Conservation (phyloP, 1,139 yeast genomes). For the Kodamaea arcana region DNA sequence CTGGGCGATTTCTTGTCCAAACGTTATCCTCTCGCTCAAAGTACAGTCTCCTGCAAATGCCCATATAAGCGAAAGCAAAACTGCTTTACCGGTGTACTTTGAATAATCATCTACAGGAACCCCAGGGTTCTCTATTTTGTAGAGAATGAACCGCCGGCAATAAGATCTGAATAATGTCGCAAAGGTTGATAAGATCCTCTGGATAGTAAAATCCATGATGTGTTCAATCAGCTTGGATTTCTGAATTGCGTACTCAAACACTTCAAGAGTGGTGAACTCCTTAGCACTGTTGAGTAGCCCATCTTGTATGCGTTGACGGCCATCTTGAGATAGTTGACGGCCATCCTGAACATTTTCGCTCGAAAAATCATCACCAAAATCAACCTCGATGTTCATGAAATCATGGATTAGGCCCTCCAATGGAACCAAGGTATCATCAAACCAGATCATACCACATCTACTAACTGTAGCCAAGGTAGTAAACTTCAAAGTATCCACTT, state of each 20-base stretch:
- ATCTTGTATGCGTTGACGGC: constrained; percentile 8
- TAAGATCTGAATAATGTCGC: constrained; percentile 25
- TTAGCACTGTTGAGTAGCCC: constrained; percentile 9
- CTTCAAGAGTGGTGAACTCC: constrained; percentile 6
- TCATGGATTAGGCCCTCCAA: constrained; percentile 18
- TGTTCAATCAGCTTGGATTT: constrained; percentile 33
- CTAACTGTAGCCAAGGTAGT: constrained; percentile 92
- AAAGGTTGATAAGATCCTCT: constrained; percentile 39
- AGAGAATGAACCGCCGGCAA: constrained; percentile 16
- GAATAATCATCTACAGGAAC: constrained; percentile 18
- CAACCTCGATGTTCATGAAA: constrained; percentile 23
- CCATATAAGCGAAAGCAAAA: constrained; percentile 56
- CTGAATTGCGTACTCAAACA: constrained; percentile 7
- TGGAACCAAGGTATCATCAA: constrained; percentile 35
- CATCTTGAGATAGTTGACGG: constrained; percentile 5
- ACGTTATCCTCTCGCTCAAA: constrained; percentile 33
- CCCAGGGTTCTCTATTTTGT: constrained; percentile 9
- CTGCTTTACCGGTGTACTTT: constrained; percentile 33
- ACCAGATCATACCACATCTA: constrained; percentile 88
- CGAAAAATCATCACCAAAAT: constrained; percentile 9
- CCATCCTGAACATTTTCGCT: constrained; percentile 8
- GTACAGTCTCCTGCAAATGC: constrained; percentile 63
- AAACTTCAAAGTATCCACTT: constrained; percentile 58
- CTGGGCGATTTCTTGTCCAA: constrained; percentile 28
- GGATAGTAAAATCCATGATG: constrained; percentile 48